Percentiles rank a stretch among this genome's conserved stretches.
Conservation (phyloP, 2,329 filamentous ascomycete species). For the Aspergillus sojae region DNA sequence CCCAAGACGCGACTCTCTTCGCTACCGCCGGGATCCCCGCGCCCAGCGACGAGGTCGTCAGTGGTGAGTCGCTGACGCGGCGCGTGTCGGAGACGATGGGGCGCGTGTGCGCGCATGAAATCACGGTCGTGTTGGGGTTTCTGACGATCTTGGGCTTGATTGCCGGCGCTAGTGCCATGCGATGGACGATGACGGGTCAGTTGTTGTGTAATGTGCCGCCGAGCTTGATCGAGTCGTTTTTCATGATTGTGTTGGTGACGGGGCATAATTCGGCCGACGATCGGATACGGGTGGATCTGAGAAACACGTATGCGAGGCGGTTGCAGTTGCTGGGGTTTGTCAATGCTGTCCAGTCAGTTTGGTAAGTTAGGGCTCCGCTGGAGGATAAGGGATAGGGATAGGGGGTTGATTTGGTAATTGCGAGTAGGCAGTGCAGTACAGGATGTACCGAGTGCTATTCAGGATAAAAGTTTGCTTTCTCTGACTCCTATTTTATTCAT, state of each 20-base stretch:
- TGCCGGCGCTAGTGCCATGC: constrained; percentile 27
- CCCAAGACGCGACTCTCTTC: background rate
- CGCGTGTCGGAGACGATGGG: background rate
- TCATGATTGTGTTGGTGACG: constrained; percentile 33
- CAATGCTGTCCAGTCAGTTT: background rate
- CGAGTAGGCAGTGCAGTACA: no score
- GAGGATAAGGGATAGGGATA: no score
- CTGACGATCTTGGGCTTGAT: constrained; percentile 26
- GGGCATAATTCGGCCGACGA: constrained; percentile 31
- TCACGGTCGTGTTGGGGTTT: background rate
- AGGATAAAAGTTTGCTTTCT: no score
- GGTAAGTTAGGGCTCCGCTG: background rate
- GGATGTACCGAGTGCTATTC: no score
- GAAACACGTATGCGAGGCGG: constrained; percentile 20
- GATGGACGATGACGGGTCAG: constrained; percentile 34
- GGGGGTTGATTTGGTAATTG: no score
- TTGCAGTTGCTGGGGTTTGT: constrained; percentile 10
- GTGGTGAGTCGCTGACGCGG: background rate
- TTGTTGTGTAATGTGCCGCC: constrained; percentile 37
- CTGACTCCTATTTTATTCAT: no score
- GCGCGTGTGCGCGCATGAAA: background rate
- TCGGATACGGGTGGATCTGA: constrained; percentile 20
- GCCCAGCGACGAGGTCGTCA: background rate
- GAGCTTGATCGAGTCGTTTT: constrained; percentile 35
- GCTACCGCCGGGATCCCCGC: background rate